These are phyloP conservation scores for Fagus sylvatica DNA, from an alignment of 306 rosid species.

Conservation along the genomic window DNA sequence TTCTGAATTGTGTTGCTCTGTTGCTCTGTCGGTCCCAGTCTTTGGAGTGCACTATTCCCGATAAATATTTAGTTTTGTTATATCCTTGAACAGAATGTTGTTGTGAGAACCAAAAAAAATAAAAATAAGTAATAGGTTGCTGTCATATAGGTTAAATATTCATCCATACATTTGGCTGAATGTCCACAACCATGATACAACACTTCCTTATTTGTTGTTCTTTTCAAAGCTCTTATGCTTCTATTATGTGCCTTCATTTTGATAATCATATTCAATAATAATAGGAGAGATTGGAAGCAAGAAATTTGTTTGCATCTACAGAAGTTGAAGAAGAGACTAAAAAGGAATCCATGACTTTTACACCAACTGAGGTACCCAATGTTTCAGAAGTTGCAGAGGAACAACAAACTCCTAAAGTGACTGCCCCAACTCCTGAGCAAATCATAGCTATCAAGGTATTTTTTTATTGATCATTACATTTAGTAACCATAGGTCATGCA, in stretches of 20 bases:
- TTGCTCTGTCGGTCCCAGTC: not conserved
- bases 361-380: conserved; percentile 52
- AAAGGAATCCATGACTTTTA: conserved; percentile 41
- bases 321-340: conserved; percentile 74
- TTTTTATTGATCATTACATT: not conserved
- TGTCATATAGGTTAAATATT: not conserved
- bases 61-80: not conserved
- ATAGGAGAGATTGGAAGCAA: conserved; percentile 90
- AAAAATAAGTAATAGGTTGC: not conserved
- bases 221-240: not conserved
- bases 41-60: not conserved
- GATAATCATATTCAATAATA: conserved; percentile 22
- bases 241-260: conserved; percentile 9
- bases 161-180: not conserved
- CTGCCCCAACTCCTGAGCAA: conserved; percentile 91
- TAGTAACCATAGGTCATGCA: not conserved
- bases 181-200: not conserved
- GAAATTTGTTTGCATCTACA: conserved; percentile 61
- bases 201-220: not conserved
- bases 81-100: not conserved
- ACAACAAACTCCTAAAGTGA: conserved; percentile 51
- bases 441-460: conserved; percentile 89
- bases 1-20: not conserved
- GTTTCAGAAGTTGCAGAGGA: conserved; percentile 61
- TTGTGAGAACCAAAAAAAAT: not conserved